phyloP scores from a whole-genome alignment of 768 basidiomycete genomes.

The Lactifluus subvellereus region DNA sequence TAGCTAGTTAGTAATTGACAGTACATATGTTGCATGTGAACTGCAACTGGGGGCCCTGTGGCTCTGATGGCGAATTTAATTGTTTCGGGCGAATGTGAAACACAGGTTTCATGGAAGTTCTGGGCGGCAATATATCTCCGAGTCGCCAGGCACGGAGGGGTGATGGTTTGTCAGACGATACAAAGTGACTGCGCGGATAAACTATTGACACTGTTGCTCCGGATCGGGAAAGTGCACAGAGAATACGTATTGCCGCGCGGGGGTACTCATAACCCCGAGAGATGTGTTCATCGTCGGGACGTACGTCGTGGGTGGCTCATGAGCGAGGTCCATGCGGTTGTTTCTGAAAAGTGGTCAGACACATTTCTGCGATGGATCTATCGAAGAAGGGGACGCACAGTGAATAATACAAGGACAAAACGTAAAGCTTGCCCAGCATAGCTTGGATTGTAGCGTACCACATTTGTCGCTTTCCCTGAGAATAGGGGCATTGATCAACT shows the following conservation, averaged over 20 bases:
- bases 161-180: background rate
- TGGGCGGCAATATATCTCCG: background rate
- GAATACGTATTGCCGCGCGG: background rate
- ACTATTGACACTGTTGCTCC: background rate
- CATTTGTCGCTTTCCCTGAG: background rate
- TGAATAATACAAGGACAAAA: constrained; percentile 13
- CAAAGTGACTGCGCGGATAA: background rate
- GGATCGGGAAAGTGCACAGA: background rate
- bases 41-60: background rate
- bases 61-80: background rate
- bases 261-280: background rate
- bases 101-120: too few relatives aligned
- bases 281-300: background rate
- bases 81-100: background rate
- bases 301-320: background rate
- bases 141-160: background rate
- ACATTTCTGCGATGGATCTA: background rate
- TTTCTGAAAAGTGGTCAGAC: constrained; percentile 10
- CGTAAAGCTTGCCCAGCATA: constrained; percentile 18
- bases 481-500: background rate
- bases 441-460: constrained; percentile 16
- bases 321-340: constrained; percentile 13
- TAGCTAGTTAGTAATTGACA: background rate
- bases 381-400: background rate
- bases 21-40: background rate